A percentile compares a stretch with the other conserved stretches of the same genome.
Conservation (phyloP, 1,139 yeast species). For the Sugiyamaella castrensis region DNA sequence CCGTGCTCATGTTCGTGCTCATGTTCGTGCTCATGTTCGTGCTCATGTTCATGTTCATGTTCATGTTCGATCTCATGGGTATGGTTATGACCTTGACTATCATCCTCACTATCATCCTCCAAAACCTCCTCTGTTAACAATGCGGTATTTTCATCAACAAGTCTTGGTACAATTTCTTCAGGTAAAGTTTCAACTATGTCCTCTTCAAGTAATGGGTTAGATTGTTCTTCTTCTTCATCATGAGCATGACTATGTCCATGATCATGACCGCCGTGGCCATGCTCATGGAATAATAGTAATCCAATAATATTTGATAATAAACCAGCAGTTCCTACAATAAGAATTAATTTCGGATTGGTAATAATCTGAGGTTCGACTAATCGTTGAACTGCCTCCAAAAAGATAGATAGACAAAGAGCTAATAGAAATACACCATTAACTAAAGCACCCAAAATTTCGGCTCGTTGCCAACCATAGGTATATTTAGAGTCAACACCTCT, state of each 20-base stretch:
- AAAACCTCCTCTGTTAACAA: constrained; percentile 28
- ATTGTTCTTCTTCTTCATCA: constrained; percentile 25
- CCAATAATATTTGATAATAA: constrained; percentile 80
- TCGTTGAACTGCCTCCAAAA: constrained; percentile 90
- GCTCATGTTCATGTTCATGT: neutral
- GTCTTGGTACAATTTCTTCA: constrained; percentile 9
- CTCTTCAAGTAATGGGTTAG: constrained; percentile 23
- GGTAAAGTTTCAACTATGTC: constrained; percentile 27
- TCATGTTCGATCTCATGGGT: neutral
- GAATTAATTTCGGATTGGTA: constrained; percentile 72
- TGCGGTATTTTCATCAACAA: constrained; percentile 36
- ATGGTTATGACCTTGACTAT: constrained; percentile 7
- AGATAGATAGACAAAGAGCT: constrained; percentile 88
- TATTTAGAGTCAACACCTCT: constrained; percentile 82
- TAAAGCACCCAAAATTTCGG: constrained; percentile 93
- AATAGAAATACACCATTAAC: constrained; percentile 88
- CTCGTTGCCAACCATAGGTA: constrained; percentile 96
- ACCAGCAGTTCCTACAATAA: constrained; percentile 81
- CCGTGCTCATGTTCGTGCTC: neutral
- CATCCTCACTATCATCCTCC: neutral
- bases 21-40: constrained; percentile 1
- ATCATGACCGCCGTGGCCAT: constrained; percentile 61
- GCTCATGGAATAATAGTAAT: constrained; percentile 84
- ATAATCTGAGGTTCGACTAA: constrained; percentile 77
- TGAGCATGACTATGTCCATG: constrained; percentile 40